Percentiles rank a stretch among this genome's conserved stretches.
These are phyloP conservation scores for Anisogramma anomala DNA, from an alignment of 2,329 filamentous ascomycete species.

Conservation along the genomic window DNA sequence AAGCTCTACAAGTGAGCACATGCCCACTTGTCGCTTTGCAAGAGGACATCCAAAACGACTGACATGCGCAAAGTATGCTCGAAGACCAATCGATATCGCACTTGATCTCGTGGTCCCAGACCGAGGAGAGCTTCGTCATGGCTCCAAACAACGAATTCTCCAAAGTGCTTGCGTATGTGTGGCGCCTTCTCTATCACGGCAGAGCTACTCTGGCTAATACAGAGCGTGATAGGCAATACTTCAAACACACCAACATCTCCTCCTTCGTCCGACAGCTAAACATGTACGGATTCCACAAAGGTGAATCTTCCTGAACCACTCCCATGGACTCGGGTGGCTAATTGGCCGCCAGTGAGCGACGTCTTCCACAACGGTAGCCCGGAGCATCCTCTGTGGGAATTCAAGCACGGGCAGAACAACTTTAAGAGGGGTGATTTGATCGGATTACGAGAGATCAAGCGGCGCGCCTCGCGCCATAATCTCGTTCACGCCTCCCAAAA, in stretches of 20 bases:
- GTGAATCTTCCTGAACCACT: slow-evolving; percentile 32
- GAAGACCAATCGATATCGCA: slow-evolving; percentile 90
- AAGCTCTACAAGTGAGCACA: slow-evolving; percentile 83
- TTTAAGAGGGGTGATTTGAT: slow-evolving; percentile 93
- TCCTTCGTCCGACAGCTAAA: slow-evolving; percentile 96
- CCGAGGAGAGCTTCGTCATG: slow-evolving; percentile 97
- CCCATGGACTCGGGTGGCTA: slow-evolving; percentile 15
- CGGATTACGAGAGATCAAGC: slow-evolving; percentile 87
- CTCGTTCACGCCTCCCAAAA: slow-evolving; percentile 88
- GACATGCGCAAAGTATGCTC: slow-evolving; percentile 63
- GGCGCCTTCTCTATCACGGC: slow-evolving; percentile 16
- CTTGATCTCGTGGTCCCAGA: slow-evolving; percentile 89
- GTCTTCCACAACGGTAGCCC: slow-evolving; percentile 93
- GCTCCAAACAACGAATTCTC: slow-evolving; percentile 95
- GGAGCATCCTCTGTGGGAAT: slow-evolving; percentile 93
- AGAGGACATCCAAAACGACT: slow-evolving; percentile 18
- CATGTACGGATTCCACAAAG: slow-evolving; percentile 99
- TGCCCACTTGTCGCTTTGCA: background rate
- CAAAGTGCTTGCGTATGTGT: slow-evolving; percentile 84
- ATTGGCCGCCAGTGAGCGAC: slow-evolving; percentile 63
- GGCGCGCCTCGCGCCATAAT: slow-evolving; percentile 82
- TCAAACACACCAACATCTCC: slow-evolving; percentile 98
- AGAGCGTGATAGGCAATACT: slow-evolving; percentile 66
- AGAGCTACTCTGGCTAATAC: slow-evolving; percentile 8
- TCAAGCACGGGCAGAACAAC: slow-evolving; percentile 94